phyloP scores from a whole-genome alignment of 148 eudicot genomes.

The Polygonum aviculare region DNA sequence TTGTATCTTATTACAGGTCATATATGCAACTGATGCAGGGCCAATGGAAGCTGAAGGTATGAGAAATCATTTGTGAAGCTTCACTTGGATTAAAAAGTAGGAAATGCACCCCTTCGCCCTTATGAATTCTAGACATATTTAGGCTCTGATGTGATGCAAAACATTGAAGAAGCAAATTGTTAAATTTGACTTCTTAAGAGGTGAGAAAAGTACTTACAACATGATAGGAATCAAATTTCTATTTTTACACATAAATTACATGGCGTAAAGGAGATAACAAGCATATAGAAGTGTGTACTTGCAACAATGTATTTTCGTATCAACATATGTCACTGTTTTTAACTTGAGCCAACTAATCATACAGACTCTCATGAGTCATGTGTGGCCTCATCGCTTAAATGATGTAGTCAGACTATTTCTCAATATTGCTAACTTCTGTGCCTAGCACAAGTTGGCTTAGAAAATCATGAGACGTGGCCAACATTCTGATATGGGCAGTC shows the following conservation, averaged over 20 bases:
- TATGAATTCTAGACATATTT: not conserved
- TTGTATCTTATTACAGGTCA: not conserved
- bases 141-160: not conserved
- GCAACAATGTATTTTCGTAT: not conserved
- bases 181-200: not conserved
- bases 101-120: not conserved
- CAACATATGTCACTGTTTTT: not conserved
- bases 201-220: not conserved
- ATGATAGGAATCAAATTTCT: not conserved
- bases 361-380: not conserved
- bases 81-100: not conserved
- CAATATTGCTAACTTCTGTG: not conserved
- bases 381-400: not conserved
- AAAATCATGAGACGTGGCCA: slow-evolving; percentile 1
- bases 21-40: not conserved
- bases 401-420: not conserved
- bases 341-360: not conserved
- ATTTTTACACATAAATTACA: not conserved
- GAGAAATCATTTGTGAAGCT: not conserved
- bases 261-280: not conserved
- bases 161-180: not conserved
- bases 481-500: not conserved
- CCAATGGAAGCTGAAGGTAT: not conserved
- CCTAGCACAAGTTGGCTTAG: not conserved
- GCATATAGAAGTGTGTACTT: not conserved